Base-by-base conservation (phyloP, 116 monocot genomes). In the Papilionanthe hybrid region DNA sequence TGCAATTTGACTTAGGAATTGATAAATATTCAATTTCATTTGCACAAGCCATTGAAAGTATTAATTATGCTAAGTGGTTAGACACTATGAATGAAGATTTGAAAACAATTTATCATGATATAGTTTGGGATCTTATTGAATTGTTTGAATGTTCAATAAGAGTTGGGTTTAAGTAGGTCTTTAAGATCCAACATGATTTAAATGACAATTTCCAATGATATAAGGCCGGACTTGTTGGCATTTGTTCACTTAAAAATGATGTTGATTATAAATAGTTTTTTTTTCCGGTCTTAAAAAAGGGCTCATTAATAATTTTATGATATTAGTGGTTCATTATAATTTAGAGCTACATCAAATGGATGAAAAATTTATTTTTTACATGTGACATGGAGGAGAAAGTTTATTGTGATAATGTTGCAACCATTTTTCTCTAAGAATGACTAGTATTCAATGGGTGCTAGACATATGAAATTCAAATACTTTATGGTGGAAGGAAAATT, bases 331-430 rank as follows among this genome's bases (percentile, higher is more conserved):
- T 48, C 48, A 47, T 48, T 75, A 75, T 75, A n/a, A 75, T 48
- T 75, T 75, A 75, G 45, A 75, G 75, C 25, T 75, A 22, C 47
- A 75, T 23, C 75, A 75, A 75, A 49, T 75, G 47, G 75, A 75
- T 48, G 47, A 27, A 13, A 75, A 75, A 75, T 13, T 15, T 72
- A 32, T 32, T 32, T 32, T 32, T 32, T 15, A 72, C 0, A 72
- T 32, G 72, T 17, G 37, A 72, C 18, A 2, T 32, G 32, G 32
- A 32, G 32, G 32, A 32, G 3, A 32, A 32, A 32, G 32, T 37
- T 37, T 37, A 37, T 37, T 37, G 37, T 37, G 37, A 37, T 37
- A 37, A 37, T 37, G 2, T 4, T 3, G 2, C 37, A 37, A 4
- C 37, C 37, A 37, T 37, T 37, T 37, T 37, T 37, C 37, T 37